Evolutionary conservation across 2,329 filamentous ascomycete species (phyloP).

Genomic region (Trichoderma atrobrunneum): DNA sequence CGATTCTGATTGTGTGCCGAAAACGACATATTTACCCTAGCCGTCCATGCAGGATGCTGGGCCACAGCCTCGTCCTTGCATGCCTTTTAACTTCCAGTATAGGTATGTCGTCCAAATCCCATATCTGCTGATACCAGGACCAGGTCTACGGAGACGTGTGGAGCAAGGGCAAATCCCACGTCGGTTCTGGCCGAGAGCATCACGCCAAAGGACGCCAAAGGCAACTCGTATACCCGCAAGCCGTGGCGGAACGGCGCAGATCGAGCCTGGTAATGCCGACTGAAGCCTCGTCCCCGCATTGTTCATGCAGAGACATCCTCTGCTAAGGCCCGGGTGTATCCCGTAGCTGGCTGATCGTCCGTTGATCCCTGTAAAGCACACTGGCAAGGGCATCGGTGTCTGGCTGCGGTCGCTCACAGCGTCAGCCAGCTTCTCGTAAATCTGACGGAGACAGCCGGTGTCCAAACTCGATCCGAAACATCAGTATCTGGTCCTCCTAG

Average conservation of each 20-base stretch:
- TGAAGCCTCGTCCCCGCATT: slow-evolving; percentile 18
- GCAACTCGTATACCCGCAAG: neutral
- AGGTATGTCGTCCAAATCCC: neutral
- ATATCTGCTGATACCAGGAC: neutral
- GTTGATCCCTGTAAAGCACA: slow-evolving; percentile 2
- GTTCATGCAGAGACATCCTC: slow-evolving; percentile 7
- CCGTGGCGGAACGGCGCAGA: neutral
- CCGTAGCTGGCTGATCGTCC: slow-evolving; percentile 3
- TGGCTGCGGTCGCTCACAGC: slow-evolving; percentile 1
- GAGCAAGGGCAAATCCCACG: neutral
- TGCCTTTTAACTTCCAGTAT: neutral
- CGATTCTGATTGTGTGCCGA: neutral
- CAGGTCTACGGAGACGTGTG: neutral
- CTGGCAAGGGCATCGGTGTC: neutral
- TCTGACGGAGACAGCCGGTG: neutral
- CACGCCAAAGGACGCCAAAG: neutral
- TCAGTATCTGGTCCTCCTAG: neutral
- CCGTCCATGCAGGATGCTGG: neutral
- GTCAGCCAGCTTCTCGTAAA: neutral
- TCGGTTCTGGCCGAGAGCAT: neutral
- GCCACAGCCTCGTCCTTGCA: neutral
- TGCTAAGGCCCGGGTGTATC: slow-evolving; percentile 3
- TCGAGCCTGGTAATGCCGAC: slow-evolving; percentile 8
- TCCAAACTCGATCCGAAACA: neutral
- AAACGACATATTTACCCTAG: neutral